phyloP scores from a whole-genome alignment of 2,329 filamentous ascomycete species.

The Colletotrichum chrysophilum region DNA sequence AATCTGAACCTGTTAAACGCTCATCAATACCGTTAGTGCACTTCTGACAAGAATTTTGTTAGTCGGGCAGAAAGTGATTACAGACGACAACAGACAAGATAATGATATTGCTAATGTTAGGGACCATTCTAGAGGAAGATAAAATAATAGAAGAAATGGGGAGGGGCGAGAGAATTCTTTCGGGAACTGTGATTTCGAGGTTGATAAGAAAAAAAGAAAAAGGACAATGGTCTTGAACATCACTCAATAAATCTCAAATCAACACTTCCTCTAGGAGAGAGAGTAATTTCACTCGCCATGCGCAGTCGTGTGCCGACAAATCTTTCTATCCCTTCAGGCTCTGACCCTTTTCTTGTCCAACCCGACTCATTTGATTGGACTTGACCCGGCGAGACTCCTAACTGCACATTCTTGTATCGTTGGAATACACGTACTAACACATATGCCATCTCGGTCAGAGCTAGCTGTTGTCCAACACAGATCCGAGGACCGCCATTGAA shows the following conservation, averaged over 20 bases:
- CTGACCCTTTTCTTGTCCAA: background rate
- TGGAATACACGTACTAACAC: background rate
- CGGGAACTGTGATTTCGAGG: too few species aligned
- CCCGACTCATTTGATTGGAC: background rate
- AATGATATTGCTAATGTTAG: too few species aligned
- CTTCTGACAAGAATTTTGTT: too few species aligned
- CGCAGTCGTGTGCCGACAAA: background rate
- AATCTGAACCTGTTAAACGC: too few species aligned
- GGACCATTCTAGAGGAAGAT: too few species aligned
- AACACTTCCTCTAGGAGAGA: background rate
- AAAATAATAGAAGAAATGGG: too few species aligned
- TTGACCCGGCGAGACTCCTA: background rate
- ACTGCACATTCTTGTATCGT: slow-evolving; percentile 32
- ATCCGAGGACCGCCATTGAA: slow-evolving; percentile 58
- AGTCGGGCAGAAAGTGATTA: too few species aligned
- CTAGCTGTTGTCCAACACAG: slow-evolving; percentile 34
- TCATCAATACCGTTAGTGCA: too few species aligned
- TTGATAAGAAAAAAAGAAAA: too few species aligned
- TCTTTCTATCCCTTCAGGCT: background rate
- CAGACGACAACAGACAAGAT: too few species aligned
- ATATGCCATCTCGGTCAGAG: background rate
- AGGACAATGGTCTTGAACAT: background rate
- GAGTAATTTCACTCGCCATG: background rate
- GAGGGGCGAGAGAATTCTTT: too few species aligned
- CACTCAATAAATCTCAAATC: background rate